Base-by-base conservation (phyloP, 2,329 filamentous ascomycete genomes). In the Colletotrichum ledebouriae region DNA sequence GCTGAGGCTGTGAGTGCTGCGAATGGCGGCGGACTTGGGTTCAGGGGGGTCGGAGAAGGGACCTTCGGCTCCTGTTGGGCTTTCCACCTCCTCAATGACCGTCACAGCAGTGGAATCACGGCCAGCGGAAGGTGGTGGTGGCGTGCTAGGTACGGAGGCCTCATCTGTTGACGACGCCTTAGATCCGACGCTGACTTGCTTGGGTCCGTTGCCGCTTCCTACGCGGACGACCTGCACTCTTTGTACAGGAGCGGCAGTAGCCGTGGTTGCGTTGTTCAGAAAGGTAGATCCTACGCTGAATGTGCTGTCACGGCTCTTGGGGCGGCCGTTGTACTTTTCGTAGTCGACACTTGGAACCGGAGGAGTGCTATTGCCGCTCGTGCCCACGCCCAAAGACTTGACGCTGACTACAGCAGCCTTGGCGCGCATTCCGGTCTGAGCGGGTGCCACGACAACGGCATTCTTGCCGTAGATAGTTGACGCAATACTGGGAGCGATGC, bases 381-480 rank as follows among this genome's bases (percentile, higher is more conserved):
- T 85, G 74, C 82, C 88, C 63, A 83, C 85, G 20, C 86, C 87
- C 64, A 81, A 84, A 6, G 92, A 92, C 79, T 94, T 96, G 72
- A 99, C 94, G 74, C 93, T 97, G 77, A 99, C 94, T 76, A 98
- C 91, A 41, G 94, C 94, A 10, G 96, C 94, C 80, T 96, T 97
- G 71, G 92, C 92, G 69, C 94, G 89, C 76, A 95, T 92, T 67
- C 93, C 92, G 59, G 94, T 96, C 75, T 96, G 94, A 0, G 94
- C 94, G 1, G 94, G 91, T 84, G 92, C 76, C 85, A 94, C 73
- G 42, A 97, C 89, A 59, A 97, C 89, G 15, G 93, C 94, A 75
- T 97, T 94, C 82, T 94, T 95, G 72, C 94, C 92, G 77, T 98
- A 98, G 60, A 97, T 94, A 20, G 95, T 98, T 1, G 94, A 97